Evolutionary conservation across 2,329 filamentous ascomycete species (phyloP).

Genomic region (Huntiella omanensis): DNA sequence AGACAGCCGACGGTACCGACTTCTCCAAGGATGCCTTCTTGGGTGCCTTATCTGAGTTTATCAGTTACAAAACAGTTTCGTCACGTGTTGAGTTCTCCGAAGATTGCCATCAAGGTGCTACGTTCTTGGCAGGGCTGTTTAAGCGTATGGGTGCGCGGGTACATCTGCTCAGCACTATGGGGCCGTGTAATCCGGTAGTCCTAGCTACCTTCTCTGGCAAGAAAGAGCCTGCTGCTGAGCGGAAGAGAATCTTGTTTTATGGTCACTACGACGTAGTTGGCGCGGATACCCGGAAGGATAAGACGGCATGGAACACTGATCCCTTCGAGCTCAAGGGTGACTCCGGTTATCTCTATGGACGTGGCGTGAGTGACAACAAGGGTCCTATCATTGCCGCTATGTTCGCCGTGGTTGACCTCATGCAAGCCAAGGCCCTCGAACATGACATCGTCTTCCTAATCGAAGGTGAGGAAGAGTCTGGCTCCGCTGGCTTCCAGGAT

Average conservation of each 20-base stretch:
- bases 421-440: constrained; percentile 63
- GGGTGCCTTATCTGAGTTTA: constrained; percentile 63
- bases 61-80: constrained; percentile 82
- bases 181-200: constrained; percentile 77
- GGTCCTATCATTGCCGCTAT: constrained; percentile 86
- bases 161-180: constrained; percentile 70
- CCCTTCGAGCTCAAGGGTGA: constrained; percentile 80
- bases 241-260: constrained; percentile 87
- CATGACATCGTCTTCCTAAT: constrained; percentile 89
- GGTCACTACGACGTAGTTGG: constrained; percentile 96
- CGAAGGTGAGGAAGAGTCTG: constrained; percentile 91
- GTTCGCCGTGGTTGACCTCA: constrained; percentile 79
- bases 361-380: constrained; percentile 96
- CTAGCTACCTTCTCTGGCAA: constrained; percentile 73
- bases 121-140: constrained; percentile 76
- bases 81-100: constrained; percentile 70
- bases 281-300: constrained; percentile 62
- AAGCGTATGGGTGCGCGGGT: constrained; percentile 80
- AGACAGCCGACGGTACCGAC: constrained; percentile 17
- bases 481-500: constrained; percentile 75
- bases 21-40: constrained; percentile 32
- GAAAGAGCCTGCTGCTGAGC: constrained; percentile 40
- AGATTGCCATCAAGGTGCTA: constrained; percentile 83
- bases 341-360: constrained; percentile 84
- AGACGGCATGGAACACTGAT: constrained; percentile 54